These are phyloP conservation scores for Westerdykella sp. DNA, from an alignment of 2,329 filamentous ascomycete species.

Conservation along the genomic window DNA sequence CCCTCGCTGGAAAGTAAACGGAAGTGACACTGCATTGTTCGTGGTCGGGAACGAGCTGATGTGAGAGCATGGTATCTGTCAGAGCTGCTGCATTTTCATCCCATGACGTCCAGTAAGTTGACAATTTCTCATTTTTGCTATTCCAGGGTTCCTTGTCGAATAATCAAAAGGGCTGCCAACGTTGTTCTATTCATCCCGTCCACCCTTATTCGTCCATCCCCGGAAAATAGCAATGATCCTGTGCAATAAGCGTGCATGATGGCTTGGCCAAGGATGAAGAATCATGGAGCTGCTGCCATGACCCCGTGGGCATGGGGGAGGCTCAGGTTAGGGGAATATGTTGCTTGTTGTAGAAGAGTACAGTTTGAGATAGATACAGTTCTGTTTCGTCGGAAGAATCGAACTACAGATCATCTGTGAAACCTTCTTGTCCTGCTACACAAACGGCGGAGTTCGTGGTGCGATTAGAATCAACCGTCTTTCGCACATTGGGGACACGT, in stretches of 20 bases:
- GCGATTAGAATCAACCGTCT: too few species aligned
- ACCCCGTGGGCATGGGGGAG: too few species aligned
- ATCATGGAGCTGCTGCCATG: too few species aligned
- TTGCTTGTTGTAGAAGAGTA: not conserved
- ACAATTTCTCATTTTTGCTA: not conserved
- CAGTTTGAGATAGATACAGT: not conserved
- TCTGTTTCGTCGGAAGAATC: too few species aligned
- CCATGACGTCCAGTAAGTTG: not conserved
- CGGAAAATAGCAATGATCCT: not conserved
- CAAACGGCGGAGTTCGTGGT: too few species aligned
- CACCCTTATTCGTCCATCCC: not conserved
- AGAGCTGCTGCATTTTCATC: not conserved
- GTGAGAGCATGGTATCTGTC: not conserved
- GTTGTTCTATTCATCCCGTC: not conserved
- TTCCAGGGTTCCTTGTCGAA: not conserved
- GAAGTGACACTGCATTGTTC: not conserved
- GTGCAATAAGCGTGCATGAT: conserved; percentile 3
- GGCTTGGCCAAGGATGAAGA: not conserved
- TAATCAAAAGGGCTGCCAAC: not conserved
- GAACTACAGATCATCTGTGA: too few species aligned
- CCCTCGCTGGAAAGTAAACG: not conserved
- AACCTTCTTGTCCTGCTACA: too few species aligned
- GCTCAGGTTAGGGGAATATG: too few species aligned
- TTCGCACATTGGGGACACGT: too few species aligned
- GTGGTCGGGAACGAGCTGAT: not conserved